Evolutionary conservation across 1,284 basidiomycete genomes (phyloP).

Genomic region (Tranzscheliella williamsii): DNA sequence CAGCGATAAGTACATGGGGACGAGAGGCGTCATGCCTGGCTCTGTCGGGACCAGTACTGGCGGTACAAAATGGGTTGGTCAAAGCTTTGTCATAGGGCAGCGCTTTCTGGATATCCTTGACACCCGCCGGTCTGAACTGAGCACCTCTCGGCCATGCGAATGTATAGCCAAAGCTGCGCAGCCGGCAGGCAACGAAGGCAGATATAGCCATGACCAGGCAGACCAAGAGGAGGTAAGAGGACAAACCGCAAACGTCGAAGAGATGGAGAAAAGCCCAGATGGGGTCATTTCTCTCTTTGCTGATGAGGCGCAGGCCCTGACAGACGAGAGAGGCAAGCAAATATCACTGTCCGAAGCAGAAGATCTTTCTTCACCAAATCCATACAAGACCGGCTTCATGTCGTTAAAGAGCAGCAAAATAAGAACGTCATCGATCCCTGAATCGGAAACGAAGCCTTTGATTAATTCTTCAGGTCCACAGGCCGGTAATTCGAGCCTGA

Average conservation of each 20-base stretch:
- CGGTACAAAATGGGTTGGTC: conserved; percentile 55
- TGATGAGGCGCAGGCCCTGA: conserved; percentile 21
- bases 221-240: neutral
- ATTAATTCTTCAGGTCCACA: no score
- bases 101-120: conserved; percentile 47
- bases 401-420: neutral
- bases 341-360: no score
- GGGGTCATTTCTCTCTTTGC: conserved; percentile 31
- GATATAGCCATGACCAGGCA: neutral
- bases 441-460: no score
- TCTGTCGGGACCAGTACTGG: conserved; percentile 52
- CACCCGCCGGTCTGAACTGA: conserved; percentile 19
- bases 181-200: neutral
- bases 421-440: no score
- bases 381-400: no score
- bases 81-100: conserved; percentile 51
- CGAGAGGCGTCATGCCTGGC: conserved; percentile 29
- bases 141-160: conserved; percentile 10
- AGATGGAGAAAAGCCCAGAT: conserved; percentile 30
- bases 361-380: no score
- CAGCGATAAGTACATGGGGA: neutral
- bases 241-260: conserved; percentile 20
- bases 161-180: no score
- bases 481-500: no score
- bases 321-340: conserved; percentile 23